Evolutionary conservation across 345 rosid genomes (phyloP).

Genomic region (Camelina hispida): DNA sequence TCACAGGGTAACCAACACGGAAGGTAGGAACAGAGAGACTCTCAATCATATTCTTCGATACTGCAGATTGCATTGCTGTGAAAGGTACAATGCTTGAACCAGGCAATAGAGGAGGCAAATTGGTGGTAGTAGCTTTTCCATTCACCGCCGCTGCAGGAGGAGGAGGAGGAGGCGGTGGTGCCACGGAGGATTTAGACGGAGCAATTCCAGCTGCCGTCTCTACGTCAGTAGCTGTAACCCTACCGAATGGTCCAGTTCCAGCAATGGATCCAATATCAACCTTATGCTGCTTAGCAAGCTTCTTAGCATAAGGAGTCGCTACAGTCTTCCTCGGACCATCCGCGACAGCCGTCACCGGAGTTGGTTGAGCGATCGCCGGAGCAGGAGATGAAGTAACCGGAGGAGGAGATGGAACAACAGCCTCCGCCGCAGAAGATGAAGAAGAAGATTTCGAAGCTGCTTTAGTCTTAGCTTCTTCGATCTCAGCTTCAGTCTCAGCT

Average conservation of each 20-base stretch:
- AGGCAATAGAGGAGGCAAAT: slow-evolving; percentile 54
- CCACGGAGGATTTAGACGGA: slow-evolving; percentile 52
- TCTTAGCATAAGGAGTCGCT: slow-evolving; percentile 87
- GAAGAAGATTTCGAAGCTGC: slow-evolving; percentile 57
- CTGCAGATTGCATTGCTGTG: slow-evolving; percentile 87
- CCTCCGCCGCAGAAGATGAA: slow-evolving; percentile 43
- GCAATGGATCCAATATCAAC: slow-evolving; percentile 68
- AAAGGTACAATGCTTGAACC: slow-evolving; percentile 82
- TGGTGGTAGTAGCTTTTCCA: slow-evolving; percentile 44
- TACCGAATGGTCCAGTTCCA: slow-evolving; percentile 82
- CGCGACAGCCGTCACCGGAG: slow-evolving; percentile 36
- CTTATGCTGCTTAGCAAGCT: slow-evolving; percentile 87
- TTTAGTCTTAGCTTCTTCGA: slow-evolving; percentile 81
- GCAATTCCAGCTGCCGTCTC: slow-evolving; percentile 79
- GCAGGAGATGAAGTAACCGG: slow-evolving; percentile 57
- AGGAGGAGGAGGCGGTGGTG: slow-evolving; percentile 42
- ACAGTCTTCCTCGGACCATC: slow-evolving; percentile 68
- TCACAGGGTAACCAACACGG: slow-evolving; percentile 88
- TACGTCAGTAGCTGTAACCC: slow-evolving; percentile 78
- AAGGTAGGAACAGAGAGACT: slow-evolving; percentile 90
- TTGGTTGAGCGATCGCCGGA: slow-evolving; percentile 49
- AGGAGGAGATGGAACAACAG: slow-evolving; percentile 57
- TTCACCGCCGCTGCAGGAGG: slow-evolving; percentile 32
- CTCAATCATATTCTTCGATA: slow-evolving; percentile 84
- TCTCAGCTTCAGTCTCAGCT: slow-evolving; percentile 88